A percentile compares a stretch with the other conserved stretches of the same genome.
These are phyloP conservation scores for Petunia hybrid DNA, from an alignment of 305 asterid species.

Conservation along the genomic window DNA sequence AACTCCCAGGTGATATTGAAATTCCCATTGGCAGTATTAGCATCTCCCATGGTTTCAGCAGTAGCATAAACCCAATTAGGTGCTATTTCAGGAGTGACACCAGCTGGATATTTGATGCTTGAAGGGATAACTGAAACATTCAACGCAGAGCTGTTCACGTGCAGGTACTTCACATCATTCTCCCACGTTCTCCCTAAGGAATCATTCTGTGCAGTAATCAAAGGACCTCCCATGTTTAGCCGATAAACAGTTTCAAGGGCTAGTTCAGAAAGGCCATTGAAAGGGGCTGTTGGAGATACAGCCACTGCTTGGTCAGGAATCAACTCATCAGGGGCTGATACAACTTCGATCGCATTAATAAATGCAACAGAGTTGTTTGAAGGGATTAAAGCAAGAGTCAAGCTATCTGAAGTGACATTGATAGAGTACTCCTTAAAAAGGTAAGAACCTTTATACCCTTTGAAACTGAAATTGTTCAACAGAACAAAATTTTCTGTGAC, in stretches of 20 bases:
- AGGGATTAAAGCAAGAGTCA: constrained; percentile 74
- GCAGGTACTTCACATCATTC: constrained; percentile 88
- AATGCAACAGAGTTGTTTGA: constrained; percentile 78
- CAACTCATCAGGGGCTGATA: constrained; percentile 77
- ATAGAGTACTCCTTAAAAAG: constrained; percentile 82
- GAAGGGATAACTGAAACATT: constrained; percentile 68
- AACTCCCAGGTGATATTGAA: constrained; percentile 98
- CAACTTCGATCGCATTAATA: constrained; percentile 93
- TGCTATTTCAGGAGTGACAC: constrained; percentile 75
- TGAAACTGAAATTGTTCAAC: constrained; percentile 81
- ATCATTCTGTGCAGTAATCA: constrained; percentile 88
- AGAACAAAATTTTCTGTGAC: constrained; percentile 85
- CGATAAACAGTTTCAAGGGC: constrained; percentile 90
- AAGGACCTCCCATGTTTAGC: constrained; percentile 96
- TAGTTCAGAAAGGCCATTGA: constrained; percentile 64
- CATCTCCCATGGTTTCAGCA: constrained; percentile 95
- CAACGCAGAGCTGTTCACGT: constrained; percentile 84
- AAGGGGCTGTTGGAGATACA: constrained; percentile 57
- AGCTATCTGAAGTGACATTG: constrained; percentile 74
- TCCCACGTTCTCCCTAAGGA: constrained; percentile 95
- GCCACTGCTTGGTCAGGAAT: constrained; percentile 71
- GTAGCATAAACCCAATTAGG: constrained; percentile 92
- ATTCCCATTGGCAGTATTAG: constrained; percentile 72
- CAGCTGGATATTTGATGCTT: constrained; percentile 55
- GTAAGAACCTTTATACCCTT: constrained; percentile 62